Conservation (phyloP, 2,329 filamentous ascomycete species). For the Fusarium globosum region DNA sequence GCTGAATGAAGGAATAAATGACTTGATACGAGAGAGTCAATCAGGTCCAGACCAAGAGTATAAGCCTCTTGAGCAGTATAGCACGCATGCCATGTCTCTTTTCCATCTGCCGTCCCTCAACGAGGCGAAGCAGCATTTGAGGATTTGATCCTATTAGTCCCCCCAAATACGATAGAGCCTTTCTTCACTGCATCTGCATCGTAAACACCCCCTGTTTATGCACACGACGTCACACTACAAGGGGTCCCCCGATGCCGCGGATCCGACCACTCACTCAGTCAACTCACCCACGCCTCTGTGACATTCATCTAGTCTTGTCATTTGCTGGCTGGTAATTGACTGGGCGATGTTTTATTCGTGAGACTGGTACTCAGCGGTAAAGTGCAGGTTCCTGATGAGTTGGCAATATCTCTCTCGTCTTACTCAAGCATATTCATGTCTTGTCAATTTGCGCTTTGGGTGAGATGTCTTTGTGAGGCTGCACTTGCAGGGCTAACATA, state of each 20-base stretch:
- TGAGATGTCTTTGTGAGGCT: constrained; percentile 2
- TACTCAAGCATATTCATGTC: not conserved
- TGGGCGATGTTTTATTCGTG: not conserved
- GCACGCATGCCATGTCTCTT: not conserved
- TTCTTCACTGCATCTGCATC: not conserved
- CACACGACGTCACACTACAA: constrained; percentile 8
- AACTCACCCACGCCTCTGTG: not conserved
- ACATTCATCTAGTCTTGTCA: constrained; percentile 5
- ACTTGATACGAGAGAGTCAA: not conserved
- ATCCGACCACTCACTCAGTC: constrained; percentile 8
- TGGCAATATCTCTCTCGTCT: constrained; percentile 14
- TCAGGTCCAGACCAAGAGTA: not conserved
- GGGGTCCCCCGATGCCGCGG: constrained; percentile 16
- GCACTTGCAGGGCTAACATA: not conserved
- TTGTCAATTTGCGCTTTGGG: not conserved
- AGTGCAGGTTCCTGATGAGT: constrained; percentile 14
- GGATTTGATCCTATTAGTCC: constrained; percentile 2
- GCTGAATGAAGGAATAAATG: not conserved
- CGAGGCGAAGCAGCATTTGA: constrained; percentile 2
- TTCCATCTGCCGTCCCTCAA: not conserved
- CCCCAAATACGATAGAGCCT: not conserved
- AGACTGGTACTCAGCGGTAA: not conserved
- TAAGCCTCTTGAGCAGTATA: not conserved
- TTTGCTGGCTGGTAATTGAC: constrained; percentile 8
- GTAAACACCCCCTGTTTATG: not conserved